phyloP scores from a whole-genome alignment of 2,329 filamentous ascomycete species.

The Botrytis byssoidea region DNA sequence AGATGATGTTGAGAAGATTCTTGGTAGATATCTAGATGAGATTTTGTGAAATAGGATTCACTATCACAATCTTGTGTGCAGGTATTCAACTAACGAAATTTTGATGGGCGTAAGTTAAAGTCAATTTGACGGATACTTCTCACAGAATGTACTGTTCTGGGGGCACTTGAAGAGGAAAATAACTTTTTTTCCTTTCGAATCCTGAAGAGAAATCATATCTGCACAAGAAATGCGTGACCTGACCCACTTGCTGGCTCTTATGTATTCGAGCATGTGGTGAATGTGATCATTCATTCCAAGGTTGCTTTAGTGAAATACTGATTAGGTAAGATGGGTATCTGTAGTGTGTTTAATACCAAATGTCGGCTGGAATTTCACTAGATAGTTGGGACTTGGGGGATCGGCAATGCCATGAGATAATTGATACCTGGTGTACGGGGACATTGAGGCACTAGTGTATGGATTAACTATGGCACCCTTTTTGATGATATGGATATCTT shows the following conservation, averaged over 20 bases:
- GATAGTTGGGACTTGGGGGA: background rate
- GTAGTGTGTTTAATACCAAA: background rate
- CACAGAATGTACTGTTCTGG: background rate
- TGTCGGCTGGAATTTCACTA: background rate
- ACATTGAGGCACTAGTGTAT: background rate
- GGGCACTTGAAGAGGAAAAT: rapidly evolving
- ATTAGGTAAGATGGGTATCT: background rate
- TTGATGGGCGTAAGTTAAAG: background rate
- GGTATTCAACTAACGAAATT: too few species aligned
- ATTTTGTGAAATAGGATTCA: too few species aligned
- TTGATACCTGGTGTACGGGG: background rate
- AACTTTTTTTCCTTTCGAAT: background rate
- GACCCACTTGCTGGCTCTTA: background rate
- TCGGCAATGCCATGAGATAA: background rate
- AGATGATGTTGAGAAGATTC: too few species aligned
- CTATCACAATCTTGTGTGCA: background rate
- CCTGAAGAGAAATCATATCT: background rate
- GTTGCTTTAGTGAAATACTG: background rate
- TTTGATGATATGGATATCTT: background rate
- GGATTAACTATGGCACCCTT: background rate
- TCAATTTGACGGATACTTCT: background rate
- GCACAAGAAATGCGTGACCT: background rate
- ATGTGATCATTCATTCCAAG: too few species aligned
- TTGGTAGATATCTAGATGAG: background rate
- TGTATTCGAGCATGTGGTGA: background rate